A percentile compares a stretch with the other conserved stretches of the same genome.
These are phyloP conservation scores for Sequoia sempervirens DNA, from an alignment of 75 land plant genomes.

Conservation along the genomic window DNA sequence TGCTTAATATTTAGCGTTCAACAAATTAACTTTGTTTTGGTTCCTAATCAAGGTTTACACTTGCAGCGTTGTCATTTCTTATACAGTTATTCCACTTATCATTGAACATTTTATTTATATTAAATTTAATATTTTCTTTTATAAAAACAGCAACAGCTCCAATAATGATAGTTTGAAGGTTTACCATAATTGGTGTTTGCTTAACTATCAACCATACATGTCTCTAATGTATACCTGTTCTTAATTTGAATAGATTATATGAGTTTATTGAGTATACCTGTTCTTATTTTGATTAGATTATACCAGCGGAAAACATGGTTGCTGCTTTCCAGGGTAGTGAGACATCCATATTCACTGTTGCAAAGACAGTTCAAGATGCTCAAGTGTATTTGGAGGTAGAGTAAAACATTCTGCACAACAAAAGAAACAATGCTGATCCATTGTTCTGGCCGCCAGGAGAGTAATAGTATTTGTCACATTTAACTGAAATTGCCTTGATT, in stretches of 20 bases:
- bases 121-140: background rate
- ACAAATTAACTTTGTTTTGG: background rate
- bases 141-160: background rate
- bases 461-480: background rate
- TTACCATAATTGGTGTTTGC: background rate
- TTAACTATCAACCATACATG: background rate
- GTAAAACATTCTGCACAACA: background rate
- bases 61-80: background rate
- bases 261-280: background rate
- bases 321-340: constrained; percentile 68
- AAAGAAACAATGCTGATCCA: constrained; percentile 1
- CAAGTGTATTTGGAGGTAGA: constrained; percentile 74
- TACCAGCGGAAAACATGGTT: constrained; percentile 83
- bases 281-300: constrained; percentile 44
- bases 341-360: constrained; percentile 61
- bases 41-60: background rate
- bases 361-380: constrained; percentile 61
- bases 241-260: background rate
- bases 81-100: background rate
- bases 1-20: too few species aligned
- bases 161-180: background rate
- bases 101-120: background rate
- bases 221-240: background rate
- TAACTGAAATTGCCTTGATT: constrained; percentile 3
- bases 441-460: background rate